Conservation (phyloP, 371 early-diverging fungal species). For the Phascolomyces articulosus region DNA sequence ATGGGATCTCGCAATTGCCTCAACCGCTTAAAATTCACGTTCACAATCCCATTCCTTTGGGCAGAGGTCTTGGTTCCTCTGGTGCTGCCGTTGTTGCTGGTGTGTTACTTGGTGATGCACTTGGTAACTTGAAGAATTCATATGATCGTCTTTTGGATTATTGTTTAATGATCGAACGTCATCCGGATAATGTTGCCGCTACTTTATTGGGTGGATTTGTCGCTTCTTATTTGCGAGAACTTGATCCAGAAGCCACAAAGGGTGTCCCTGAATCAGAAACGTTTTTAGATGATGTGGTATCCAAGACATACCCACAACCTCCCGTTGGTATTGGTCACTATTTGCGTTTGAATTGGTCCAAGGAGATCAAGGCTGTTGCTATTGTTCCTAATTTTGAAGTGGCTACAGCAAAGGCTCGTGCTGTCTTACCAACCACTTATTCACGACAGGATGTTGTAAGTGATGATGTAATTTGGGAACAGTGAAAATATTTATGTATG, state of each 20-base stretch:
- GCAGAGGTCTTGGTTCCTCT: constrained; percentile 95
- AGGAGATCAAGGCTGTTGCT: constrained; percentile 80
- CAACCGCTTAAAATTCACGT: constrained; percentile 67
- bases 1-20: constrained; percentile 63
- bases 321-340: constrained; percentile 71
- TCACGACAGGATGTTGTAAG: constrained; percentile 80
- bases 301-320: constrained; percentile 46
- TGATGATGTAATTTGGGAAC: no score
- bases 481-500: not conserved
- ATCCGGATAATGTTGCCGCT: constrained; percentile 97
- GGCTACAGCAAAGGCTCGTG: constrained; percentile 89
- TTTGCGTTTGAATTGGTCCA: constrained; percentile 67
- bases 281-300: constrained; percentile 34
- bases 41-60: constrained; percentile 91
- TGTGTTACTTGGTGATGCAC: constrained; percentile 80
- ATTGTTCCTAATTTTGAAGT: constrained; percentile 92
- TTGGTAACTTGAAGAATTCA: constrained; percentile 68
- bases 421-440: constrained; percentile 83
- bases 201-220: constrained; percentile 94
- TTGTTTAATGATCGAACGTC: constrained; percentile 89
- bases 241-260: constrained; percentile 56
- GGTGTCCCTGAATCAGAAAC: constrained; percentile 65
- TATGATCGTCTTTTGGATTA: constrained; percentile 84
- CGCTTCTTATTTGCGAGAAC: constrained; percentile 74
- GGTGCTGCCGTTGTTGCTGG: constrained; percentile 97